Evolutionary conservation across 2,329 filamentous ascomycete genomes (phyloP), one percentile per base, ranked within the genome.

Genomic region (Aspergillus fructus): DNA sequence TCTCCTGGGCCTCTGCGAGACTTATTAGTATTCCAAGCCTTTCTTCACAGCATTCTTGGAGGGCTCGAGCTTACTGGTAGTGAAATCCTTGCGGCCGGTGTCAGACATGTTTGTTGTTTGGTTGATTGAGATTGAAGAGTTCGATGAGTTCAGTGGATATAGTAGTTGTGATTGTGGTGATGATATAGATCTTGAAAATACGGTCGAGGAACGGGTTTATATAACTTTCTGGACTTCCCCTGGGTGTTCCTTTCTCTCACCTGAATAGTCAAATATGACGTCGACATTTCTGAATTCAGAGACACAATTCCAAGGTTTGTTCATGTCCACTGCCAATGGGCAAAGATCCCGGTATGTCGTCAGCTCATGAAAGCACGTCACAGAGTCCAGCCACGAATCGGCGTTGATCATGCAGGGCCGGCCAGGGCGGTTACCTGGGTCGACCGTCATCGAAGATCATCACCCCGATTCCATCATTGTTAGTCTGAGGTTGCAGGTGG

Each of bases 11-110:
- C 81, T 85, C 81, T 77, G 63, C 55, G 30, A 24, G 1, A 17
- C 33, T 23, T 27, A 75, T 77, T 69, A 63, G 57, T 55, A 42
- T 24, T 30, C 23, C 41, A 37, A 21, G 34, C 15, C 43, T 39
- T 33, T 24, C 27, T 30, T 11, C 27, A 4, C 27, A 41, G 21
- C 7, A 19, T n/a, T 17, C 12, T 33, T 5, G 5, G 27, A n/a
- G 37, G 58, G 42, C 33, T 15, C 5, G 11, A 27, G 1, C 74
- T 49, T 73, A 77, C 75, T 83, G 71, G 78, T 78, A 64, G 73
- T 68, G 74, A 85, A 80, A 74, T 85, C 83, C 76, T 87, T 87
- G 82, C 85, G 84, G 69, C 78, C 80, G 66, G 74, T 53, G 76
- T 87, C 85, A 80, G 85, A 83, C 83, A 85, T 86, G 71, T 65